Conservation (phyloP, 441 rosid genomes). For the Adansonia gregorii region DNA sequence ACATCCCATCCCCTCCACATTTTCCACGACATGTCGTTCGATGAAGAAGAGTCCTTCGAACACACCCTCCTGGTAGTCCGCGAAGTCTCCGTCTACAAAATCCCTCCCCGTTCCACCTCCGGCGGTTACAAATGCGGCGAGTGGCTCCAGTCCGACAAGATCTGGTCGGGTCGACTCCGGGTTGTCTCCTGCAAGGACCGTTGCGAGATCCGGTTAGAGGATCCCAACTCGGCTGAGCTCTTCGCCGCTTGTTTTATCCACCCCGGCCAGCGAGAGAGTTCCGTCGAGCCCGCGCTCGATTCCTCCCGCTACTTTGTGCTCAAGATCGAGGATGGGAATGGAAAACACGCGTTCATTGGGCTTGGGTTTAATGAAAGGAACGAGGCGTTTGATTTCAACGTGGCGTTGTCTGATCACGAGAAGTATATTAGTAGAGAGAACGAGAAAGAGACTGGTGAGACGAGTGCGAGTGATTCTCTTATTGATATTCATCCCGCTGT, state of each 20-base stretch:
- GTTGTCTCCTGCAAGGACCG: slow-evolving; percentile 93
- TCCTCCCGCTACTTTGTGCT: slow-evolving; percentile 94
- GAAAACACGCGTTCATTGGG: slow-evolving; percentile 40
- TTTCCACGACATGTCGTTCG: slow-evolving; percentile 58
- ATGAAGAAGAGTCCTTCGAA: slow-evolving; percentile 86
- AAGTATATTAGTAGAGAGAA: slow-evolving; percentile 82
- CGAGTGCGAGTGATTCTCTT: slow-evolving; percentile 47
- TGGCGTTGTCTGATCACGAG: slow-evolving; percentile 94
- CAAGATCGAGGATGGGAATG: slow-evolving; percentile 88
- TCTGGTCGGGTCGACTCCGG: slow-evolving; percentile 97
- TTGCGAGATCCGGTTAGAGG: slow-evolving; percentile 98
- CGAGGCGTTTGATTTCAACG: slow-evolving; percentile 99
- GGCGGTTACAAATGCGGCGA: slow-evolving; percentile 99
- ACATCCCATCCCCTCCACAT: neutral
- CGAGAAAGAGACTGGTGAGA: slow-evolving; percentile 59
- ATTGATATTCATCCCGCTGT: slow-evolving; percentile 98
- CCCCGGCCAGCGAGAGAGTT: slow-evolving; percentile 82
- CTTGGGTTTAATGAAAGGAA: slow-evolving; percentile 89
- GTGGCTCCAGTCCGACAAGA: slow-evolving; percentile 98
- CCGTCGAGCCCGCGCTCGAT: slow-evolving; percentile 94
- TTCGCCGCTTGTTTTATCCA: slow-evolving; percentile 92
- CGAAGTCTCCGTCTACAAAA: slow-evolving; percentile 87
- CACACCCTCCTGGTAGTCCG: slow-evolving; percentile 96
- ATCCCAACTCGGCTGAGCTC: slow-evolving; percentile 84
- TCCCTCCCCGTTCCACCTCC: slow-evolving; percentile 92